These are phyloP conservation scores for Lactarius pseudohatsudake DNA, from an alignment of 768 basidiomycete species.

Conservation along the genomic window DNA sequence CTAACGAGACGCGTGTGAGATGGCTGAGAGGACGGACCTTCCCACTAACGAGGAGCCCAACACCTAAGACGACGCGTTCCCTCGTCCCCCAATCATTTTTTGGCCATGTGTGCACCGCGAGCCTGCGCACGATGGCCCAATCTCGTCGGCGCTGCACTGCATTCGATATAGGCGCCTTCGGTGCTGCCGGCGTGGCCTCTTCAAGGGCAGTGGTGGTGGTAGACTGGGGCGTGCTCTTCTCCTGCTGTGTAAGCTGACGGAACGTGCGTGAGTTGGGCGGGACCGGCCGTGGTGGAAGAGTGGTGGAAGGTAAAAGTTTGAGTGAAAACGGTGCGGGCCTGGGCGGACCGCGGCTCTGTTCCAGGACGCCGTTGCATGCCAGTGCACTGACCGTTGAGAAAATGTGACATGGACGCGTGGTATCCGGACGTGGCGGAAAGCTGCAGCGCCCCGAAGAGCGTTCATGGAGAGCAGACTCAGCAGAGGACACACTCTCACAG, in stretches of 20 bases:
- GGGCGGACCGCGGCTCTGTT: slow-evolving; percentile 6
- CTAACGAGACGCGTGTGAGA: not conserved
- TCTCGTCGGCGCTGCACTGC: slow-evolving; percentile 69
- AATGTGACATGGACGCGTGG: not conserved
- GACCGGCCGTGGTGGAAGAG: not conserved
- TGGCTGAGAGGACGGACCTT: slow-evolving; percentile 59
- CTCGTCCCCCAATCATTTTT: slow-evolving; percentile 80
- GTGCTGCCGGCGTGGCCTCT: not conserved
- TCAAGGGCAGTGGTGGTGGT: not conserved
- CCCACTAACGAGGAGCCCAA: slow-evolving; percentile 75
- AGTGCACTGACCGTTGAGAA: not conserved
- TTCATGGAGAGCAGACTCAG: not conserved
- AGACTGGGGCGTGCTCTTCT: not conserved
- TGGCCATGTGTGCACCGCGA: slow-evolving; percentile 94
- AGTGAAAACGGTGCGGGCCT: slow-evolving; percentile 4
- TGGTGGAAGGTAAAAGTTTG: no score
- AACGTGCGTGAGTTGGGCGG: not conserved
- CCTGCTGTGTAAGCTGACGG: slow-evolving; percentile 13
- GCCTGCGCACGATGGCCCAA: slow-evolving; percentile 79
- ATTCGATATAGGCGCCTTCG: slow-evolving; percentile 15
- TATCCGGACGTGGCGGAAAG: not conserved
- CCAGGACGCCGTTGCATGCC: not conserved
- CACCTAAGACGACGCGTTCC: slow-evolving; percentile 76
- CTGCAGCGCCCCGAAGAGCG: slow-evolving; percentile 6
- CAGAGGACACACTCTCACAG: not conserved